Evolutionary conservation across 1,284 basidiomycete genomes (phyloP).

Genomic region (Kwoniella shivajii): DNA sequence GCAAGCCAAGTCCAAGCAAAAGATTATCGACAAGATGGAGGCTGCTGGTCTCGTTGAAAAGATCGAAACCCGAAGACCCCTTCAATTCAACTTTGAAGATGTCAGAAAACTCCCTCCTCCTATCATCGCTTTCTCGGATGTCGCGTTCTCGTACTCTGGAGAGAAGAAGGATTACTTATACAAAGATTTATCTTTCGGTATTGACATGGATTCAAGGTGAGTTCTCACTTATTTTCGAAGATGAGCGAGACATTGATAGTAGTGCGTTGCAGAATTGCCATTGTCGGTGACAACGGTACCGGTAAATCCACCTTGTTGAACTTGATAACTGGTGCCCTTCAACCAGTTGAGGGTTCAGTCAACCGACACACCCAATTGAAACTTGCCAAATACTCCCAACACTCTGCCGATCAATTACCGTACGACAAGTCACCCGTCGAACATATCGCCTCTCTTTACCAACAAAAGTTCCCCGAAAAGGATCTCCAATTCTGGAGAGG

Average conservation of each 20-base stretch:
- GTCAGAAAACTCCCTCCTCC: constrained; percentile 91
- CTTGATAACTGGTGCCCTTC: constrained; percentile 83
- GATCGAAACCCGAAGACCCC: constrained; percentile 69
- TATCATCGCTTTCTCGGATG: constrained; percentile 92
- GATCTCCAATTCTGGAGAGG: constrained; percentile 86
- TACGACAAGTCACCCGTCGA: constrained; percentile 92
- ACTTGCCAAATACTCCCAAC: constrained; percentile 96
- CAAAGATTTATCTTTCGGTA: constrained; percentile 86
- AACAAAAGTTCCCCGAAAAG: constrained; percentile 89
- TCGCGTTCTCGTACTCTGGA: constrained; percentile 93
- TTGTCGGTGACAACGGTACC: constrained; percentile 97
- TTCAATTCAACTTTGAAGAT: constrained; percentile 96
- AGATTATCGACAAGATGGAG: constrained; percentile 99
- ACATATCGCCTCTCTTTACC: constrained; percentile 83
- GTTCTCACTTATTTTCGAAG: constrained; percentile 4
- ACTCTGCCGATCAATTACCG: constrained; percentile 96
- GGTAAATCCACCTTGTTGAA: constrained; percentile 97
- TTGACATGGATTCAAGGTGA: constrained; percentile 64
- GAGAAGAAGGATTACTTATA: constrained; percentile 87
- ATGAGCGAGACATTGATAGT: not conserved
- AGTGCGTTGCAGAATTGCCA: constrained; percentile 64
- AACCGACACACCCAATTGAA: constrained; percentile 88
- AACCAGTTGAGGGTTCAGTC: constrained; percentile 81
- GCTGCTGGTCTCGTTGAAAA: constrained; percentile 96
- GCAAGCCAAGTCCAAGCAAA: constrained; percentile 99